These are phyloP conservation scores for Singerocomus rubriflavus DNA, from an alignment of 1,284 basidiomycete genomes.

Conservation along the genomic window DNA sequence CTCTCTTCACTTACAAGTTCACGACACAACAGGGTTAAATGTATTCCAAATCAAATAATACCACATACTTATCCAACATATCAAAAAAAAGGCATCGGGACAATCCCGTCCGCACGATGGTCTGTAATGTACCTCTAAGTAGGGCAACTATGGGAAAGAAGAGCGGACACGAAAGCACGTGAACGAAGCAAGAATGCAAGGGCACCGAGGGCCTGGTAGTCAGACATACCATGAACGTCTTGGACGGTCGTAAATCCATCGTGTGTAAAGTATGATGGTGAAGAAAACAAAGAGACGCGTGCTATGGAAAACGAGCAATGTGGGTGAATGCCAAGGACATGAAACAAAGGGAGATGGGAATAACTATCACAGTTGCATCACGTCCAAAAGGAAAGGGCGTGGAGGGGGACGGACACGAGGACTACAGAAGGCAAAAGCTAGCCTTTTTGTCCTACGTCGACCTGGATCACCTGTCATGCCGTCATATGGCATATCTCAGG, in stretches of 20 bases:
- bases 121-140: conserved; percentile 12
- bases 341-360: not conserved
- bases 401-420: not conserved
- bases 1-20: too few species aligned
- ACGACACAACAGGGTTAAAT: too few species aligned
- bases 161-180: too few species aligned
- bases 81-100: not conserved
- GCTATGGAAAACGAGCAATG: not conserved
- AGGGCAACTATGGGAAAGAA: too few species aligned
- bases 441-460: not conserved
- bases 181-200: not conserved
- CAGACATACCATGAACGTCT: not conserved
- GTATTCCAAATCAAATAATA: too few species aligned
- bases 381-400: not conserved
- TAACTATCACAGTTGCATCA: not conserved
- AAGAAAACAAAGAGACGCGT: too few species aligned
- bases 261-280: not conserved
- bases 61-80: not conserved
- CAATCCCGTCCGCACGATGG: not conserved
- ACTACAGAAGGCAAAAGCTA: not conserved
- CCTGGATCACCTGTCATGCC: not conserved
- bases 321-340: too few species aligned
- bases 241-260: not conserved
- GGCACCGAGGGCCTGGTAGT: not conserved
- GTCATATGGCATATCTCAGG: not conserved